Evolutionary conservation across 106 monocot species (phyloP).

Genomic region (Chionographis japonica): DNA sequence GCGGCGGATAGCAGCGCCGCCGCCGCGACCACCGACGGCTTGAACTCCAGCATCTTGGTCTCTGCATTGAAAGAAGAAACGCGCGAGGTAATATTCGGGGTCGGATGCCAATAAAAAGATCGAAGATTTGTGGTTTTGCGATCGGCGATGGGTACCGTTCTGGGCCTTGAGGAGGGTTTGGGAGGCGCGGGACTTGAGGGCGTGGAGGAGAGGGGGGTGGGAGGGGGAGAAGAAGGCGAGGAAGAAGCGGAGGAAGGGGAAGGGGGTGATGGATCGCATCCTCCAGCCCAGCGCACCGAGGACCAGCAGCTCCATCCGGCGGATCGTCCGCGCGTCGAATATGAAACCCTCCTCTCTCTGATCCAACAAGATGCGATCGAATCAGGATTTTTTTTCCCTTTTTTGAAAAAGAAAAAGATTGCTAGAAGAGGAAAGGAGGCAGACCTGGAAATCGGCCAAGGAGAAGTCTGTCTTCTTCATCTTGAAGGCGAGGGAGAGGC

Average conservation of each 20-base stretch:
- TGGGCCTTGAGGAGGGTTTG: slow-evolving; percentile 57
- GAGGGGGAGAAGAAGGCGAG: slow-evolving; percentile 40
- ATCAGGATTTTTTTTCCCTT: too few species aligned
- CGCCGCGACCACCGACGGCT: slow-evolving; percentile 70
- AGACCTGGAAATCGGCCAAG: slow-evolving; percentile 57
- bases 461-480: slow-evolving; percentile 61
- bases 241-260: slow-evolving; percentile 87
- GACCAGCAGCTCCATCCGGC: slow-evolving; percentile 77
- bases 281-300: slow-evolving; percentile 76
- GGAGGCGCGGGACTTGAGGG: slow-evolving; percentile 56
- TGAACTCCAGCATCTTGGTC: slow-evolving; percentile 61
- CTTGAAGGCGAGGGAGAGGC: slow-evolving; percentile 86
- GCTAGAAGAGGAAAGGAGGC: not conserved
- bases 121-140: not conserved
- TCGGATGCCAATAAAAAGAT: not conserved
- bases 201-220: slow-evolving; percentile 28
- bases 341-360: slow-evolving; percentile 53
- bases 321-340: slow-evolving; percentile 56
- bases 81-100: not conserved
- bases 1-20: slow-evolving; percentile 76
- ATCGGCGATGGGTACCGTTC: slow-evolving; percentile 27
- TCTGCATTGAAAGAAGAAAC: slow-evolving; percentile 24
- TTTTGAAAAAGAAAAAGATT: too few species aligned
- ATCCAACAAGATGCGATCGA: not conserved
- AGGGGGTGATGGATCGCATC: slow-evolving; percentile 94